A percentile compares a stretch with the other conserved stretches of the same genome.
Conservation (phyloP, 106 monocot genomes). For the Vanilla planifolia region DNA sequence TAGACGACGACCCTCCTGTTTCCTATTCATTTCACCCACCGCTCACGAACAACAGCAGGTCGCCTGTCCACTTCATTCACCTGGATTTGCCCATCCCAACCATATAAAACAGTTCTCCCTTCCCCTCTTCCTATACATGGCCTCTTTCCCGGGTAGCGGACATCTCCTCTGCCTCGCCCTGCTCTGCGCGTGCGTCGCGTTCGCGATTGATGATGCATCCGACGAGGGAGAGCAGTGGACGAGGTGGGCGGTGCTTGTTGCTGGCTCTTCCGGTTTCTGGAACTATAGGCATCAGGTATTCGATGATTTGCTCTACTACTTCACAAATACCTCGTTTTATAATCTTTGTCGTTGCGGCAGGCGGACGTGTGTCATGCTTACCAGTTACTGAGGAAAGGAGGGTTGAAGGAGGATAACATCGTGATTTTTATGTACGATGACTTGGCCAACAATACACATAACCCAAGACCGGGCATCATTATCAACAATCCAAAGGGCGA, state of each 20-base stretch:
- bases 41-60: too few relatives aligned
- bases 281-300: constrained; percentile 80
- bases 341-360: constrained; percentile 14
- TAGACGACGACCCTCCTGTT: too few relatives aligned
- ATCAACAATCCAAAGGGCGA: constrained; percentile 73
- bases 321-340: too few relatives aligned
- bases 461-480: constrained; percentile 59
- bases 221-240: constrained; percentile 42
- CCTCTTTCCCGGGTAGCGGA: too few relatives aligned
- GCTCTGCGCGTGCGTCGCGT: too few relatives aligned
- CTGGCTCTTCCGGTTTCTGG: constrained; percentile 60
- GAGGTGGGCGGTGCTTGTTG: constrained; percentile 82
- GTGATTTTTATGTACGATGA: constrained; percentile 94
- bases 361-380: constrained; percentile 95
- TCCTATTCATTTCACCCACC: too few relatives aligned
- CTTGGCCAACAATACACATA: constrained; percentile 57
- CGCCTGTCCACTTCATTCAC: too few relatives aligned
- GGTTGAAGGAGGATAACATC: constrained; percentile 87
- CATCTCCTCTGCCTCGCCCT: too few relatives aligned
- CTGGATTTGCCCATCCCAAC: too few relatives aligned
- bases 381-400: constrained; percentile 66
- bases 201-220: not conserved
- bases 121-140: too few relatives aligned
- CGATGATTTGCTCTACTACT: not conserved
- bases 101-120: too few relatives aligned